Base-by-base conservation (phyloP, 768 basidiomycete species). In the Termitomyces sp. region DNA sequence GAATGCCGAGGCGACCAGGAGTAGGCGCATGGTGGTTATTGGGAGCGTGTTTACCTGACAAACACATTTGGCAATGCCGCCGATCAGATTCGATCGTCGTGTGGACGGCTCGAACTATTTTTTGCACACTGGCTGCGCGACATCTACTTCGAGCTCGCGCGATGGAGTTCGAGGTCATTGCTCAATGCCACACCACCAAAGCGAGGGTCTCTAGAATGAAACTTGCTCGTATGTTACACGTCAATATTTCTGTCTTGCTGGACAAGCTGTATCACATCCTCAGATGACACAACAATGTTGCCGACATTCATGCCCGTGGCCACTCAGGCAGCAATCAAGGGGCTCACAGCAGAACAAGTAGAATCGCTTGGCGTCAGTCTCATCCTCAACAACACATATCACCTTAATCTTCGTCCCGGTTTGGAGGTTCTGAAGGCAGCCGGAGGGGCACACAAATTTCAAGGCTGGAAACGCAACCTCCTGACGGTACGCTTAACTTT, bases 231-330 rank as follows among this genome's bases (percentile, higher is more conserved):
- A 66, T 66, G 86, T 75, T 41, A 15, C 36, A 57, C 16, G 22
- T 16, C 15, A 2, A 45, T 38, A 29, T 41, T 54, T 12, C 53
- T 31, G 56, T 54, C 52, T 38, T 38, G 32, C 23, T 33, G 38
- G 45, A 3, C 31, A 53, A 29, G 45, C 35, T 52, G 13, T 41
- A 51, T 9, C 31, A 42, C 18, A 10, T 15, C 16, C 59, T 22
- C 57, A 91, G 90, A 93, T 73, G 91, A 90, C 9, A 73, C 80
- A 36, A 94, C 91, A 2, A 83, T 88, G 77, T 73, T 94, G 18
- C 92, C 92, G 2, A 91, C 92, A 0, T 95, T 95, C 63, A 95
- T 94, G 93, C 93, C 92, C 3, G 91, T 94, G 9, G 92, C 91
- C 3, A 95, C 93, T 4, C 93, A 95, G 66, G 91, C 88, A 16